Base-by-base conservation (phyloP, 129 eudicot species). In the Erigeron canadensis region DNA sequence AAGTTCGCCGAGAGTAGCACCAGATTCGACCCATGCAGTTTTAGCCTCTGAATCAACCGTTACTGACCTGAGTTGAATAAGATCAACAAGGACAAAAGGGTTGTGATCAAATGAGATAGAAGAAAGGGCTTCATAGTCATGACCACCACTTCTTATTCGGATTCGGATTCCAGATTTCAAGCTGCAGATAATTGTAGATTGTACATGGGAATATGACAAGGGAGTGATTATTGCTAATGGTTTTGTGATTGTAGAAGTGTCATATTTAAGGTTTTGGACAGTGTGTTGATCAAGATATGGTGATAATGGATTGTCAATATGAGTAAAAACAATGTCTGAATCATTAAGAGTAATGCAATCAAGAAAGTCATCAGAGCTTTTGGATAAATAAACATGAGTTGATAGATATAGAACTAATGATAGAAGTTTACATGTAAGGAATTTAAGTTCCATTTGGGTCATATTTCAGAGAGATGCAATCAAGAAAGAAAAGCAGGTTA, bases 201-300 rank as follows among this genome's bases (percentile, higher is more conserved):
- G 62, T 16, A 56, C 62, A 56, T 56, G 62, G 62, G 62, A 56
- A 56, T 56, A 56, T 56, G 62, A 56, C 62, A 56, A 56, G 18
- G 62, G 62, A n/a, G 62, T 56, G 28, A 56, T 56, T 56, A 56
- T 56, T 56, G 62, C 62, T 56, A 56, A 56, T 56, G 62, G 62
- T n/a, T n/a, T n/a, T n/a, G n/a, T n/a, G n/a, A n/a, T n/a, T 56
- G 9, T 56, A 1, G 37, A 4, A 22, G 62, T 56, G 7, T 15
- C 55, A 48, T 10, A 48, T 48, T 17, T 48, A 12, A 48, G 55
- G 55, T 56, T 56, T 18, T 7, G 62, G 7, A 56, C 17, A 9
- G 62, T 56, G 17, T 19, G 17, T 56, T 56, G 21, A 56, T 13
- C 21, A 56, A 56, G 21, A 6, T 8, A 8, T 2, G 62, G 8